A percentile compares a stretch with the other conserved stretches of the same genome.
Conservation (phyloP, 148 eudicot genomes). For the Amaranthus palmeri region DNA sequence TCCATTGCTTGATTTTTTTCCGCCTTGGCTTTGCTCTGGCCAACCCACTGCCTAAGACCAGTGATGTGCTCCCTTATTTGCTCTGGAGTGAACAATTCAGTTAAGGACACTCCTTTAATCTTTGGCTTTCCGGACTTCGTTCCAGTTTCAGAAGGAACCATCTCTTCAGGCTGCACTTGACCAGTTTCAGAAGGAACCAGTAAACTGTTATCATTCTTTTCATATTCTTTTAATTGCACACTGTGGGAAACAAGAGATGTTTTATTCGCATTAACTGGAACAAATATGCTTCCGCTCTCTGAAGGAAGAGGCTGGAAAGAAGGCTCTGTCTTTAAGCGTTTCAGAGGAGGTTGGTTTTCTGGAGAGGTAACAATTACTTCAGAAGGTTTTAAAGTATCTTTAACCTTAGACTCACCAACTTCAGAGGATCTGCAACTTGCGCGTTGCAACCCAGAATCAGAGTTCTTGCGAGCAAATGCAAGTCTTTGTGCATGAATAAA, state of each 20-base stretch:
- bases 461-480: conserved; percentile 30
- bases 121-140: conserved; percentile 90
- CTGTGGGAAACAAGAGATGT: conserved; percentile 32
- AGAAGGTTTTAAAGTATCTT: conserved; percentile 32
- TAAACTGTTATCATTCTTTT: conserved; percentile 29
- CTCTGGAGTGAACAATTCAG: conserved; percentile 91
- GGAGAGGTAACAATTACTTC: conserved; percentile 35
- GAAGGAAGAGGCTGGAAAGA: conserved; percentile 22
- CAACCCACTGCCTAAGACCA: conserved; percentile 98
- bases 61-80: conserved; percentile 84
- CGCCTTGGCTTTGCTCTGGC: conserved; percentile 97
- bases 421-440: conserved; percentile 35
- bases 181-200: conserved; percentile 40
- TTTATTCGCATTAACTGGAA: conserved; percentile 28
- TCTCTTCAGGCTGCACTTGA: conserved; percentile 43
- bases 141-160: conserved; percentile 44
- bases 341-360: conserved; percentile 55
- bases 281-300: conserved; percentile 38
- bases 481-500: conserved; percentile 35
- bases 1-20: conserved; percentile 94
- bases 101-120: conserved; percentile 92
- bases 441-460: conserved; percentile 35
- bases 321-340: conserved; percentile 69
- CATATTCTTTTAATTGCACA: conserved; percentile 36
- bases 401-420: conserved; percentile 35